A percentile compares a stretch with the other conserved stretches of the same genome.
Conservation (phyloP, 345 rosid genomes). For the Gossypium ekmanianum region DNA sequence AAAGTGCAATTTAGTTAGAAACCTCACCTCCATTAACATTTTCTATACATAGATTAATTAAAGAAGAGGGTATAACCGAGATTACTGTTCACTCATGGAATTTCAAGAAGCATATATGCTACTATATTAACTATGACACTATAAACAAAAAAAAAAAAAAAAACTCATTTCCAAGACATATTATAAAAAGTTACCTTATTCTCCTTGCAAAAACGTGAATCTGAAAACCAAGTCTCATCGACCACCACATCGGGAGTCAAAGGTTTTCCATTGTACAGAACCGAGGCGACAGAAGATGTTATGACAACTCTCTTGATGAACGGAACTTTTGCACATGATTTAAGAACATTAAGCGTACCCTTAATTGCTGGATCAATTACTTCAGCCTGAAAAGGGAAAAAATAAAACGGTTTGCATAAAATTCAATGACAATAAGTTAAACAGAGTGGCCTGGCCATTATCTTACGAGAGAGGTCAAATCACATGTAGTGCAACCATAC, state of each 20-base stretch:
- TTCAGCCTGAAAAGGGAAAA: slow-evolving; percentile 25
- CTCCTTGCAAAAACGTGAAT: slow-evolving; percentile 29
- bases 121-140: not conserved
- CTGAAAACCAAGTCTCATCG: slow-evolving; percentile 50
- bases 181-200: slow-evolving; percentile 14
- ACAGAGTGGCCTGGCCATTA: not conserved
- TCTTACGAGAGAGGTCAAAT: not conserved
- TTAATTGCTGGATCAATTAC: slow-evolving; percentile 46
- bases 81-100: not conserved
- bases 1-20: not conserved
- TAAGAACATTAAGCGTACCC: slow-evolving; percentile 45
- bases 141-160: not conserved
- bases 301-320: slow-evolving; percentile 45
- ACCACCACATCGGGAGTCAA: slow-evolving; percentile 26
- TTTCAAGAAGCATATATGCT: not conserved
- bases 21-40: not conserved
- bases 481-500: not conserved
- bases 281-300: slow-evolving; percentile 45
- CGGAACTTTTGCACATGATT: slow-evolving; percentile 32
- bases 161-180: not conserved
- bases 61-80: not conserved
- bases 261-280: slow-evolving; percentile 27
- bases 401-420: not conserved
- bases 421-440: not conserved
- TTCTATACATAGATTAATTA: not conserved